A percentile compares a stretch with the other conserved stretches of the same genome.
Conservation (phyloP, 495 filamentous ascomycete species). For the Xeromyces bisporus region DNA sequence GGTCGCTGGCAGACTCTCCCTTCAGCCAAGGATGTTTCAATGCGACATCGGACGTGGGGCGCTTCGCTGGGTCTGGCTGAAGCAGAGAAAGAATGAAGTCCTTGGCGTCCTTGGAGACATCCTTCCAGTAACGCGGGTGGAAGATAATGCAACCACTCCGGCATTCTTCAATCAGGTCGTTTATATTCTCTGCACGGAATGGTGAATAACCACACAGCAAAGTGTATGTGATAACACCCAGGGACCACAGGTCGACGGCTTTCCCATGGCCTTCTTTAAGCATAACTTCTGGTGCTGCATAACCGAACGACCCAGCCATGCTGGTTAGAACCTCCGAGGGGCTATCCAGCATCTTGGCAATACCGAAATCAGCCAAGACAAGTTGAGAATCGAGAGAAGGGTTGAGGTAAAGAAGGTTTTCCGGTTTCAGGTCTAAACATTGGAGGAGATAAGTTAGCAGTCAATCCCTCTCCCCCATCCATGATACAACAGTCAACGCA, state of each 20-base stretch:
- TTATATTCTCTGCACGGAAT: slow-evolving; percentile 85
- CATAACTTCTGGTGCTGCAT: slow-evolving; percentile 97
- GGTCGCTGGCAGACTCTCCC: slow-evolving; percentile 76
- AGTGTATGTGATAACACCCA: slow-evolving; percentile 98
- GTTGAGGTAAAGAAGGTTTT: slow-evolving; percentile 91
- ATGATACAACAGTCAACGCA: background rate
- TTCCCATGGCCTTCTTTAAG: slow-evolving; percentile 94
- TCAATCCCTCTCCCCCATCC: too few species aligned
- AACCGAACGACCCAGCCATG: slow-evolving; percentile 98
- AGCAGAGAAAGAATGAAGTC: slow-evolving; percentile 77
- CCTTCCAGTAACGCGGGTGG: slow-evolving; percentile 97
- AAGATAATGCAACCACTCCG: slow-evolving; percentile 78
- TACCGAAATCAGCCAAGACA: slow-evolving; percentile 94
- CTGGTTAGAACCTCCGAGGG: slow-evolving; percentile 85
- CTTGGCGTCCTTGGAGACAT: slow-evolving; percentile 91
- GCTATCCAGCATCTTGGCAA: slow-evolving; percentile 92
- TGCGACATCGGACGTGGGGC: slow-evolving; percentile 67
- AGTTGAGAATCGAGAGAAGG: slow-evolving; percentile 59
- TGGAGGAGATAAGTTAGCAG: too few species aligned
- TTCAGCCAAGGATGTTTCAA: slow-evolving; percentile 79
- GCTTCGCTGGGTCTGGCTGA: slow-evolving; percentile 58
- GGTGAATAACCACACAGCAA: slow-evolving; percentile 98
- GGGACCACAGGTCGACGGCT: slow-evolving; percentile 98
- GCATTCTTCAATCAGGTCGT: slow-evolving; percentile 92
- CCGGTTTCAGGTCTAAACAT: slow-evolving; percentile 98